Evolutionary conservation across 1,284 basidiomycete species (phyloP).

Genomic region (Coriolopsis trogii): DNA sequence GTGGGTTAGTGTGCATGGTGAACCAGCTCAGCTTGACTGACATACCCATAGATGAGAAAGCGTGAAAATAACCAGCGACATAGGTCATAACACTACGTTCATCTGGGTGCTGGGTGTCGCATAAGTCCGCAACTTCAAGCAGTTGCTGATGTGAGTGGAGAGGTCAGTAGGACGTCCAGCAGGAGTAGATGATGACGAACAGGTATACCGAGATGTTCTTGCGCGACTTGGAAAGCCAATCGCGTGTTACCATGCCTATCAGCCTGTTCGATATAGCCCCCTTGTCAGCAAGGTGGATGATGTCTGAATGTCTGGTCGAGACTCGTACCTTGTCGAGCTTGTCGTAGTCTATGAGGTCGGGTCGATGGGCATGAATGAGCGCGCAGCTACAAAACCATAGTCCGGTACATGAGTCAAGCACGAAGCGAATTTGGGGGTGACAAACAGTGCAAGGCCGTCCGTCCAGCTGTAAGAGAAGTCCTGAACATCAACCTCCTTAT

Average conservation of each 20-base stretch:
- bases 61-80: conserved; percentile 96
- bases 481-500: conserved; percentile 90
- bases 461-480: conserved; percentile 94
- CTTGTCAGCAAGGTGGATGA: not conserved
- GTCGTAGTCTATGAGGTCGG: conserved; percentile 91
- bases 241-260: conserved; percentile 83
- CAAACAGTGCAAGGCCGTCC: conserved; percentile 90
- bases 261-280: conserved; percentile 43
- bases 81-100: conserved; percentile 97
- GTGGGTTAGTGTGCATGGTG: not conserved
- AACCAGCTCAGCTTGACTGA: not conserved
- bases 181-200: conserved; percentile 48
- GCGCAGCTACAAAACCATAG: no score
- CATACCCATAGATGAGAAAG: conserved; percentile 94
- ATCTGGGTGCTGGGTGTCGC: conserved; percentile 86
- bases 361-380: conserved; percentile 95
- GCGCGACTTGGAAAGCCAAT: conserved; percentile 86
- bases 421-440: not conserved
- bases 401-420: conserved; percentile 18
- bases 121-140: conserved; percentile 96
- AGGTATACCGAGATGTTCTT: conserved; percentile 86
- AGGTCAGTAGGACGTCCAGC: conserved; percentile 6
- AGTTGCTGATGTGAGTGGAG: conserved; percentile 64
- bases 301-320: not conserved
- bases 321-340: conserved; percentile 71